Evolutionary conservation across 2,329 filamentous ascomycete species (phyloP), one percentile per base, ranked within the genome.

Genomic region (Aspergillus novofumigatus): DNA sequence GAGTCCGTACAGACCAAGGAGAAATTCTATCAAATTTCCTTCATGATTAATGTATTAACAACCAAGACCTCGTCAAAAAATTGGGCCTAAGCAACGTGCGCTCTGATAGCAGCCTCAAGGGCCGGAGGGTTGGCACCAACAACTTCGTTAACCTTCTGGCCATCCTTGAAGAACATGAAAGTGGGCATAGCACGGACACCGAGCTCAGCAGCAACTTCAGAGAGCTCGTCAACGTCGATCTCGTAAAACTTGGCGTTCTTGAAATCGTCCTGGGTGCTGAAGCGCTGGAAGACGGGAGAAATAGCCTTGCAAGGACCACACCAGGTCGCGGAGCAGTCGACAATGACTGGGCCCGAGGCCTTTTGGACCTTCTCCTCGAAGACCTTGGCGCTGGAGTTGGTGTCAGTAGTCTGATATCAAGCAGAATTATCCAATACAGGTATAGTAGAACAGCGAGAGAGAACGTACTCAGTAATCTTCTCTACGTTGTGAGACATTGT

Each of bases 281-380:
- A 88, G 83, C 87, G 81, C 66, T 82, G 82, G 57, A 96, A 80
- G 61, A 86, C 76, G 58, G 92, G 93, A 20, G 91, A 85, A 69
- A 97, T 94, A 68, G 87, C 83, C 82, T 92, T 96, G 88, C 93
- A 97, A 59, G 93, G 93, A 59, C 91, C 92, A 81, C 93, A 97
- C 92, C 92, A 97, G 61, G 81, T 86, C 56, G 92, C 92, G 76
- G 89, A 92, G 80, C 86, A 92, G 80, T 97, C 93, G 69, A 97
- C 79, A 59, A 97, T 79, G 66, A 96, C 60, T 62, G 89, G 75
- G 53, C 81, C 81, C 69, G 85, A 76, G 62, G 65, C 53, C 55
- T 80, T 66, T 52, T 78, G 69, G 55, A 78, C 72, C 56, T 82
- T 82, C 32, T 74, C 68, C 55, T 83, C 72, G 74, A 85, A 92